A percentile compares a stretch with the other conserved stretches of the same genome.
phyloP scores from a whole-genome alignment of 805 yeast species.

The Candida chauliodis region DNA sequence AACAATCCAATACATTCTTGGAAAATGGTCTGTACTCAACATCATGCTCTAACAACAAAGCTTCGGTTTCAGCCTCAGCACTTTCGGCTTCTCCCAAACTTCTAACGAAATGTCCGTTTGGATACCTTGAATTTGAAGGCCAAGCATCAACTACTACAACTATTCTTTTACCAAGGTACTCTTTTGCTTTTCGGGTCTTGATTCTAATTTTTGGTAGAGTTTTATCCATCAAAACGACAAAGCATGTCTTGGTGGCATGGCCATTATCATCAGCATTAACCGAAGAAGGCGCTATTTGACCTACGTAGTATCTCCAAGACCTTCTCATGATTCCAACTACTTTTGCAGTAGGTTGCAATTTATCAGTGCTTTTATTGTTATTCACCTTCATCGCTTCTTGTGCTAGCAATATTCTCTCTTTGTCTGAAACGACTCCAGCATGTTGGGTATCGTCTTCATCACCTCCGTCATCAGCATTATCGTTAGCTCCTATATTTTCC shows the following conservation, averaged over 20 bases:
- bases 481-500: conserved; percentile 55
- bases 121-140: conserved; percentile 79
- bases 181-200: conserved; percentile 80
- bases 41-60: conserved; percentile 87
- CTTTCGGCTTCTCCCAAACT: conserved; percentile 87
- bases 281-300: conserved; percentile 80
- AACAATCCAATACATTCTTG: conserved; percentile 83
- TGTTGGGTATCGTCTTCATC: conserved; percentile 36
- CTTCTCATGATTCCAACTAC: conserved; percentile 86
- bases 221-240: conserved; percentile 85
- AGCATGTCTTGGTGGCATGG: conserved; percentile 71
- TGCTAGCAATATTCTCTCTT: conserved; percentile 67
- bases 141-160: conserved; percentile 92
- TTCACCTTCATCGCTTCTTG: conserved; percentile 73
- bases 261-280: conserved; percentile 52
- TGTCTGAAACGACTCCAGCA: conserved; percentile 53
- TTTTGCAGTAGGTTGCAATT: conserved; percentile 86
- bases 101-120: conserved; percentile 93
- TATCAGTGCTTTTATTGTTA: conserved; percentile 32
- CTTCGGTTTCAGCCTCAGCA: conserved; percentile 94
- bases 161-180: conserved; percentile 81
- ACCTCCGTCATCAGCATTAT: conserved; percentile 47
- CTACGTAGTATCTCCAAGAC: conserved; percentile 95
- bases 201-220: conserved; percentile 84
- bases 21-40: conserved; percentile 96